These are phyloP conservation scores for Trametes cingulata DNA, from an alignment of 768 basidiomycete genomes.

Conservation along the genomic window DNA sequence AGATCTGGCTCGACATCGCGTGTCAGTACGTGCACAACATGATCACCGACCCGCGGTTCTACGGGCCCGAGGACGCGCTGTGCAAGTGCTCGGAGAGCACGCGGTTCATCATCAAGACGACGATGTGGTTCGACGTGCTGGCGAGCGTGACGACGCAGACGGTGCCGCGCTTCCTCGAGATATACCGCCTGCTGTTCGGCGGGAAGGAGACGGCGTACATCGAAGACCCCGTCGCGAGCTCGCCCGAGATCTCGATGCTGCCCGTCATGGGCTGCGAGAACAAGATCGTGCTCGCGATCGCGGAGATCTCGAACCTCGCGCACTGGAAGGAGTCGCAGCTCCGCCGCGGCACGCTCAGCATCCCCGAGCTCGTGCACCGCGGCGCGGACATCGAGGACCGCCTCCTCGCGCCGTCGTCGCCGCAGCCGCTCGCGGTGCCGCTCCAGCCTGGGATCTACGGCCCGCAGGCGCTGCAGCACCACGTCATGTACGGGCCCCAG, in stretches of 20 bases:
- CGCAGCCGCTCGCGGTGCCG: slow-evolving; percentile 29
- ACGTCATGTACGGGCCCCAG: slow-evolving; percentile 4
- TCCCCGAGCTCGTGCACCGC: slow-evolving; percentile 57
- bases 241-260: slow-evolving; percentile 66
- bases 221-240: slow-evolving; percentile 31
- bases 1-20: slow-evolving; percentile 63
- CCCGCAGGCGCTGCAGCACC: slow-evolving; percentile 19
- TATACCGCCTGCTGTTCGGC: slow-evolving; percentile 59
- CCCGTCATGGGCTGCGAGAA: slow-evolving; percentile 86
- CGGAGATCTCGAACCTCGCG: slow-evolving; percentile 67
- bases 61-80: slow-evolving; percentile 48
- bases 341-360: slow-evolving; percentile 49
- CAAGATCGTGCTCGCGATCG: slow-evolving; percentile 73
- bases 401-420: slow-evolving; percentile 38
- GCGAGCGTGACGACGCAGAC: slow-evolving; percentile 70
- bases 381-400: slow-evolving; percentile 53
- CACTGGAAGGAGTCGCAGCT: slow-evolving; percentile 58
- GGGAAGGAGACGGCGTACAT: slow-evolving; percentile 46
- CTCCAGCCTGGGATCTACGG: slow-evolving; percentile 19
- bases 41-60: slow-evolving; percentile 41
- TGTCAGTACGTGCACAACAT: slow-evolving; percentile 52
- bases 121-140: slow-evolving; percentile 87
- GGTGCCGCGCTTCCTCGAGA: slow-evolving; percentile 55
- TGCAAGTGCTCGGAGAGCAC: slow-evolving; percentile 48
- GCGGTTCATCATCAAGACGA: slow-evolving; percentile 78